Evolutionary conservation across 208 protist species (phyloP).

Genomic region (Leishmania turanica): DNA sequence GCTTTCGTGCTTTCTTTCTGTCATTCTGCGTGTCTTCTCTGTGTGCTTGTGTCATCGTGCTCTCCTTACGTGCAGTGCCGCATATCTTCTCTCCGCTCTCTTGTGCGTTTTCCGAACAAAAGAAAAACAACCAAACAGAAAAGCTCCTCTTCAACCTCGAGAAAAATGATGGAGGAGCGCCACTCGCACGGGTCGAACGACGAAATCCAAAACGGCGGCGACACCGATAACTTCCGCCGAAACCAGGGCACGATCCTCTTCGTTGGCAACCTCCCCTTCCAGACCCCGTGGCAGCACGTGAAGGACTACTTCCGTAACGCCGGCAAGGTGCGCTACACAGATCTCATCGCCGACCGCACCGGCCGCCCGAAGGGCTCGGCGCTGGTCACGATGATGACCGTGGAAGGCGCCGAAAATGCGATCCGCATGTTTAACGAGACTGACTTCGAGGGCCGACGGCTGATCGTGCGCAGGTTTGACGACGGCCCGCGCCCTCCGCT

Average conservation of each 20-base stretch:
- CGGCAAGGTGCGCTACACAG: slow-evolving; percentile 86
- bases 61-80: background rate
- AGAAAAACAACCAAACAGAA: background rate
- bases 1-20: slow-evolving; percentile 11
- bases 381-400: slow-evolving; percentile 81
- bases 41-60: background rate
- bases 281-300: slow-evolving; percentile 86
- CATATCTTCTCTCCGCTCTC: background rate
- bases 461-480: slow-evolving; percentile 86
- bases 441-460: slow-evolving; percentile 85
- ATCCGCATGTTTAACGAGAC: slow-evolving; percentile 87
- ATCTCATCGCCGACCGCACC: slow-evolving; percentile 80
- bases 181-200: slow-evolving; percentile 33
- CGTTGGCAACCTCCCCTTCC: slow-evolving; percentile 88
- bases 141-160: background rate
- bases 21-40: background rate
- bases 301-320: slow-evolving; percentile 89
- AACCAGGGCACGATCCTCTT: slow-evolving; percentile 83
- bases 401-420: slow-evolving; percentile 67
- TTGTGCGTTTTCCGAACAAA: background rate
- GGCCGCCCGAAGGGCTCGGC: slow-evolving; percentile 83
- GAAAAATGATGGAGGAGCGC: slow-evolving; percentile 44
- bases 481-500: slow-evolving; percentile 77
- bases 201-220: slow-evolving; percentile 25
- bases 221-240: slow-evolving; percentile 40